Evolutionary conservation across 192 early-diverging fungal genomes (phyloP), one percentile per base, ranked within the genome.

Genomic region (Umbelopsis isabellina): DNA sequence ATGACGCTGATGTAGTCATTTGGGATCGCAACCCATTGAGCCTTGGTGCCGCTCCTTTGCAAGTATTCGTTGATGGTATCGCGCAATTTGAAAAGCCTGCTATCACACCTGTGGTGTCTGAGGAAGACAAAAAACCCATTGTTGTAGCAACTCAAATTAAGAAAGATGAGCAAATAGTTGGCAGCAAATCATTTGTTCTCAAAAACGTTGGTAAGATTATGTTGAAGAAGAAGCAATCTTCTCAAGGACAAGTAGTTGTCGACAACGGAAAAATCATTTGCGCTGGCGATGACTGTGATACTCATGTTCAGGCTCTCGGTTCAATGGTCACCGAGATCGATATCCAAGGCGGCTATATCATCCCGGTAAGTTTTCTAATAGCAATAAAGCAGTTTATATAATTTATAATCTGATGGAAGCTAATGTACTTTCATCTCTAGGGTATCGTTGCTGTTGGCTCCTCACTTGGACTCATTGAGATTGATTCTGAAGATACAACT

Each of bases 1-100:
- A 89, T 74, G 93, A 94, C 82, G 93, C 93, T 10, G 93, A 94
- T 75, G 70, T 92, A 27, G 91, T 93, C 9, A 82, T 94, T 53
- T 94, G 93, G 93, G 84, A 90, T 72, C 84, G 85, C 44, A 74
- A 87, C 65, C 93, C 93, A 6, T 76, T 94, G 6, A 51, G 72
- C 5, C 69, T 93, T 3, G 91, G 91, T 22, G 88, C 93, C 21
- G 80, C 87, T 73, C 93, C 93, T 53, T 71, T 92, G 21, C 81
- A 88, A 69, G 92, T 94, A 11, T 91, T 84, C 70, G 79, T 90
- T 48, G 93, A 94, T 73, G 93, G 93, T 50, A 81, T 85, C 20
- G 65, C 82, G 0, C 87, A 89, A 61, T 87, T 88, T 72, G 75
- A 84, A 45, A 69, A 83, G 22, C 72, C 53, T 2, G 58, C 70